Evolutionary conservation across 2,329 filamentous ascomycete species (phyloP).

Genomic region (Aquanectria penicillioides): DNA sequence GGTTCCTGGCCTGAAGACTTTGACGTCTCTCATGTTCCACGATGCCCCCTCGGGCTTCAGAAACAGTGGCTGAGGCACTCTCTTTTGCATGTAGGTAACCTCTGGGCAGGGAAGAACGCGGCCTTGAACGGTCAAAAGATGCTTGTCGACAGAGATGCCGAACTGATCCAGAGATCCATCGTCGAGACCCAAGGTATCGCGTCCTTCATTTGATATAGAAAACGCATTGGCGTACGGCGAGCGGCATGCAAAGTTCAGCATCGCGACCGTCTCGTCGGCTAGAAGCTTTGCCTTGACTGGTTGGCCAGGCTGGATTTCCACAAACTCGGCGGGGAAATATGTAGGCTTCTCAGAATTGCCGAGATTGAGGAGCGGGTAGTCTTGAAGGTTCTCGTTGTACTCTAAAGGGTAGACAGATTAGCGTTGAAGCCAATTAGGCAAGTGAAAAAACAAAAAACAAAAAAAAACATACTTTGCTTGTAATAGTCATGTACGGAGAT

Average conservation of each 20-base stretch:
- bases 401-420: slow-evolving; percentile 37
- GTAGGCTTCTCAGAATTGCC: slow-evolving; percentile 66
- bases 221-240: slow-evolving; percentile 72
- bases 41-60: slow-evolving; percentile 60
- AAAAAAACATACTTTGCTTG: slow-evolving; percentile 49
- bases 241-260: slow-evolving; percentile 79
- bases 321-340: slow-evolving; percentile 75
- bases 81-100: slow-evolving; percentile 64
- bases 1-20: slow-evolving; percentile 62
- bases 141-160: slow-evolving; percentile 68
- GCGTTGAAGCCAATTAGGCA: too few species aligned
- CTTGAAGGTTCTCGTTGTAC: slow-evolving; percentile 47
- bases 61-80: slow-evolving; percentile 31
- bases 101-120: slow-evolving; percentile 72
- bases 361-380: slow-evolving; percentile 73
- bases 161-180: slow-evolving; percentile 62
- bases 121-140: slow-evolving; percentile 76
- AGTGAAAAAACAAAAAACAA: background rate
- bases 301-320: slow-evolving; percentile 73
- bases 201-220: slow-evolving; percentile 69
- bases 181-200: slow-evolving; percentile 67
- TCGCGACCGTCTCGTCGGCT: slow-evolving; percentile 68
- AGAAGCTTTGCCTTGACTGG: slow-evolving; percentile 67
- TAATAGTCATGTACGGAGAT: slow-evolving; percentile 57
- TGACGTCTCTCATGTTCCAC: slow-evolving; percentile 74